phyloP scores from a whole-genome alignment of 306 rosid genomes.

The Begonia peltatifolia region DNA sequence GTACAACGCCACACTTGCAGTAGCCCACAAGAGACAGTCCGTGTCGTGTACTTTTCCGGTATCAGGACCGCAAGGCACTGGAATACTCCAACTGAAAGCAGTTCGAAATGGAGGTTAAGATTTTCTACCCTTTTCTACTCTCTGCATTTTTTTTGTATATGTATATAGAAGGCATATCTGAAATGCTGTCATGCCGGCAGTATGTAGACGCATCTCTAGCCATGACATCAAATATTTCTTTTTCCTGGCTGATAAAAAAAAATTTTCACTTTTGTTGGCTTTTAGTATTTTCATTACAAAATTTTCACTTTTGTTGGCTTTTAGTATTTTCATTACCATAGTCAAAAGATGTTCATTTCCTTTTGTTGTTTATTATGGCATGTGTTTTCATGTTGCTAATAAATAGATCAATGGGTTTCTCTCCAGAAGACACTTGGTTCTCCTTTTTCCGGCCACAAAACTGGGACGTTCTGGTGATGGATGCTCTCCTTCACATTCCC shows the following conservation, averaged over 20 bases:
- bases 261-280: too few relatives aligned
- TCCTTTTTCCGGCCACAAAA: constrained; percentile 52
- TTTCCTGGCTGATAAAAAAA: too few relatives aligned
- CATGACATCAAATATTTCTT: too few relatives aligned
- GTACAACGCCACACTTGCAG: constrained; percentile 94
- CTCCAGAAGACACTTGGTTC: constrained; percentile 62
- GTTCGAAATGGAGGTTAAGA: constrained; percentile 70
- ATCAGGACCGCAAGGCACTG: constrained; percentile 70
- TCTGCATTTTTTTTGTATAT: too few relatives aligned
- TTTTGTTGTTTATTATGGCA: background rate
- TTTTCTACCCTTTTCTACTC: background rate
- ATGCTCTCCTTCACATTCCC: constrained; percentile 81
- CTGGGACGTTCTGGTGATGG: constrained; percentile 88
- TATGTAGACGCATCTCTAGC: too few relatives aligned
- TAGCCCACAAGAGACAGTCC: constrained; percentile 76
- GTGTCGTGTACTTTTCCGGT: constrained; percentile 87
- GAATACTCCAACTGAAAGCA: constrained; percentile 74
- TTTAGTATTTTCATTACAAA: too few relatives aligned
- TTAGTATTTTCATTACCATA: too few relatives aligned
- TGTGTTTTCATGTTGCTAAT: background rate
- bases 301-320: too few relatives aligned
- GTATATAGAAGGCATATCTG: too few relatives aligned
- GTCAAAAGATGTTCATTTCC: too few relatives aligned
- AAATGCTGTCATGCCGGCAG: too few relatives aligned
- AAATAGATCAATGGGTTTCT: constrained; percentile 1